Evolutionary conservation across 2,329 filamentous ascomycete genomes (phyloP).

Genomic region (Pestalotiopsis fici): DNA sequence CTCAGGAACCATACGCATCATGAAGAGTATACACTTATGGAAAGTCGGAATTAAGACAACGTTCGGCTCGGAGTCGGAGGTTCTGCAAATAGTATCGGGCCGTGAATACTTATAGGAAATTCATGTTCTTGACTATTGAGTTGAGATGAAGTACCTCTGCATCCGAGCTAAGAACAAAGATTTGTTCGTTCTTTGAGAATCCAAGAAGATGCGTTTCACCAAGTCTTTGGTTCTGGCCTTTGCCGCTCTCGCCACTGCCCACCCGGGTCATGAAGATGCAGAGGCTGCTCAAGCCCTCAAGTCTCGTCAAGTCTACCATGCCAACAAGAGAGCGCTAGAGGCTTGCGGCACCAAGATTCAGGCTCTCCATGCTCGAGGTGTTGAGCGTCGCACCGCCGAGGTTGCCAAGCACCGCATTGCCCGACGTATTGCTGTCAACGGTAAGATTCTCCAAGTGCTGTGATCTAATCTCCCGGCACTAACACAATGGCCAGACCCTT

Average conservation of each 20-base stretch:
- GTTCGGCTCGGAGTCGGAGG: neutral
- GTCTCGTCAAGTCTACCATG: neutral
- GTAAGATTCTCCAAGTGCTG: neutral
- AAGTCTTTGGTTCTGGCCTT: neutral
- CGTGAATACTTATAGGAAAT: neutral
- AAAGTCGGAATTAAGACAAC: neutral
- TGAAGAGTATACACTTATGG: neutral
- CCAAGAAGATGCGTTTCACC: constrained; percentile 3
- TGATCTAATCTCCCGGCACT: neutral
- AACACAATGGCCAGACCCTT: neutral
- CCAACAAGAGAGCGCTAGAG: neutral
- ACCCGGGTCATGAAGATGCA: constrained; percentile 3
- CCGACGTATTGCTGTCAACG: neutral
- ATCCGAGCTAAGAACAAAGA: neutral
- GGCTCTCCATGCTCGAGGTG: neutral
- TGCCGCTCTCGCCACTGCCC: neutral
- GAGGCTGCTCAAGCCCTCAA: neutral
- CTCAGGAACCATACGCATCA: neutral
- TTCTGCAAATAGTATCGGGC: neutral
- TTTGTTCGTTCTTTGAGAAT: neutral
- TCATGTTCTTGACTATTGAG: neutral
- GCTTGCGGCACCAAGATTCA: neutral
- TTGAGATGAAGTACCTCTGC: neutral
- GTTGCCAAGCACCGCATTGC: neutral
- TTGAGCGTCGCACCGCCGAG: constrained; percentile 2